phyloP scores from a whole-genome alignment of 2,329 filamentous ascomycete species.

The Diplodia intermedia region DNA sequence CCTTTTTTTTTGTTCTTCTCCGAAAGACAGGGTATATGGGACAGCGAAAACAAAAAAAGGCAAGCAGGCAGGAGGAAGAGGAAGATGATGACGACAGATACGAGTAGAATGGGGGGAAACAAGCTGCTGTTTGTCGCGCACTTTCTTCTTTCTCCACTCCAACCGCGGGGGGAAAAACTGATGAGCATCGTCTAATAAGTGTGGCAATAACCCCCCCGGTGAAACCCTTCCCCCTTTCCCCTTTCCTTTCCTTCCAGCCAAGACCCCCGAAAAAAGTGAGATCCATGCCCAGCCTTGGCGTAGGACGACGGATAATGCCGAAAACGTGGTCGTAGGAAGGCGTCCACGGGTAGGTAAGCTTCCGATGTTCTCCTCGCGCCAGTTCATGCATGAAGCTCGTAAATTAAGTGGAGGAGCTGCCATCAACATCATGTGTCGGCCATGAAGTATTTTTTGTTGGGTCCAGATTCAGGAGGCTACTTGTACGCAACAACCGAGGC shows the following conservation, averaged over 20 bases:
- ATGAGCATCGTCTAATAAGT: neutral
- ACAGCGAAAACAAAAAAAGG: neutral
- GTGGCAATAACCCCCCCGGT: neutral
- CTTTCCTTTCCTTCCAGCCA: neutral
- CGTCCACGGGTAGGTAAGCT: neutral
- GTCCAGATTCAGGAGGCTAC: neutral
- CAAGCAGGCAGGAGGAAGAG: neutral
- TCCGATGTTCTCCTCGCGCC: neutral
- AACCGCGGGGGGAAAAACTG: neutral
- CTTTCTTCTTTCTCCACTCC: neutral
- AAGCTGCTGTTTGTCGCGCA: too few species aligned
- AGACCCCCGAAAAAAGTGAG: neutral
- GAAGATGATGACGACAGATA: too few species aligned
- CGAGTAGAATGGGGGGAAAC: too few species aligned
- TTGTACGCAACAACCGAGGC: neutral
- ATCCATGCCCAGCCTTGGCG: constrained; percentile 5
- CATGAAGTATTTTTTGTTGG: neutral
- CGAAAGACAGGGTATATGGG: neutral
- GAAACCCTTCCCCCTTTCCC: neutral
- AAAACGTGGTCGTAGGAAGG: too few species aligned
- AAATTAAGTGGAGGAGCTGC: neutral
- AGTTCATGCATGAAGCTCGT: constrained; percentile 2
- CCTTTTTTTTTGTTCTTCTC: neutral
- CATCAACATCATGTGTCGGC: neutral
- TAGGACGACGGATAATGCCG: neutral